phyloP scores from a whole-genome alignment of 1,284 basidiomycete species.

The Ganoderma boninense region DNA sequence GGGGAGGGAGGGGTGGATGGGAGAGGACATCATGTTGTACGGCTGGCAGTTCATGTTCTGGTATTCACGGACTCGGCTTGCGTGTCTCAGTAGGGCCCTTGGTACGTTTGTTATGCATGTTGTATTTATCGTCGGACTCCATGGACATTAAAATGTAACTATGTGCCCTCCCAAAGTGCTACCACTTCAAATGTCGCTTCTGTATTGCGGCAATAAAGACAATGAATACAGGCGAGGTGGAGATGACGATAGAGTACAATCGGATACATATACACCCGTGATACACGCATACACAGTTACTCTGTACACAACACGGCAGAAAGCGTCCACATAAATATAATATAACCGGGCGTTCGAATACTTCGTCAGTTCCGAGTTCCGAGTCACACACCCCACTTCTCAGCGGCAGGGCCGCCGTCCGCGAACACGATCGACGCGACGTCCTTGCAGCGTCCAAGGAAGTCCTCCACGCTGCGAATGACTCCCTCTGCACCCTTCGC shows the following conservation, averaged over 20 bases:
- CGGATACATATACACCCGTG: no score
- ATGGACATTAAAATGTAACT: neutral
- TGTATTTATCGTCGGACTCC: neutral
- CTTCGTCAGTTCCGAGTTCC: neutral
- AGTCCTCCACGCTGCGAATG: neutral
- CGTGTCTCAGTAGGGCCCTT: no score
- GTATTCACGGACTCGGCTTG: neutral
- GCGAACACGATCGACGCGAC: neutral
- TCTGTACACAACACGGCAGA: no score
- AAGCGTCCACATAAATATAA: no score
- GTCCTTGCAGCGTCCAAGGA: neutral
- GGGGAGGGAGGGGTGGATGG: no score
- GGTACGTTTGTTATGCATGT: neutral
- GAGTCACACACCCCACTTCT: conserved; percentile 1
- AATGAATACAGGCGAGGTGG: no score
- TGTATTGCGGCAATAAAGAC: no score
- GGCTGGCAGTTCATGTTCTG: neutral
- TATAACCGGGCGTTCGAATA: no score
- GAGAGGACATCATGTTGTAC: neutral
- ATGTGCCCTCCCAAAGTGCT: no score
- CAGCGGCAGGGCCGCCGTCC: neutral
- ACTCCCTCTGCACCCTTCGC: neutral
- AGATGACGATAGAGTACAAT: no score
- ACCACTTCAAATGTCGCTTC: no score
- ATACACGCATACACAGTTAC: neutral